Conservation (phyloP, 805 yeast species). For the Ogataea methanolica region DNA sequence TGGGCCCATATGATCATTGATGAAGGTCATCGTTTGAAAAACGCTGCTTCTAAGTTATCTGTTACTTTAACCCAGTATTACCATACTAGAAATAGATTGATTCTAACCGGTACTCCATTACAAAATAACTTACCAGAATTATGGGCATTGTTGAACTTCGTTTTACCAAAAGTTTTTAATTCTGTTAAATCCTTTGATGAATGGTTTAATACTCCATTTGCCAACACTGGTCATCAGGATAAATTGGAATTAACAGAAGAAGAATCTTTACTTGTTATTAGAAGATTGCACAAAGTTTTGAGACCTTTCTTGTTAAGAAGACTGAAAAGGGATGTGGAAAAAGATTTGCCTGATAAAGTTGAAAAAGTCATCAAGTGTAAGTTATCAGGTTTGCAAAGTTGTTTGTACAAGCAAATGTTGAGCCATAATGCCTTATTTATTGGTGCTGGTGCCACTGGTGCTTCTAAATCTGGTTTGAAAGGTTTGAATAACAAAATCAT, state of each 20-base stretch:
- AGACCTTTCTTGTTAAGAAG: conserved; percentile 82
- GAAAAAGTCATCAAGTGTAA: conserved; percentile 81
- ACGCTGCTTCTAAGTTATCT: conserved; percentile 69
- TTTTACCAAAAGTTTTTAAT: conserved; percentile 77
- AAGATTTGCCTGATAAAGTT: conserved; percentile 78
- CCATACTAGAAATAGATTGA: conserved; percentile 70
- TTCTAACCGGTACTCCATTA: conserved; percentile 84
- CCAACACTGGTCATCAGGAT: conserved; percentile 79
- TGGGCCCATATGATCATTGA: conserved; percentile 89
- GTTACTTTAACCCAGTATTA: conserved; percentile 67
- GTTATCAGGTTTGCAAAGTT: conserved; percentile 65
- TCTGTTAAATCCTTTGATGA: conserved; percentile 84
- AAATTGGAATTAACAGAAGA: conserved; percentile 79
- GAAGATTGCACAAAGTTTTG: conserved; percentile 82
- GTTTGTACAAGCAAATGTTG: conserved; percentile 73
- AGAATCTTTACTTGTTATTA: conserved; percentile 74
- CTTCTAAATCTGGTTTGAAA: conserved; percentile 61
- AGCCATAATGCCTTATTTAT: conserved; percentile 64
- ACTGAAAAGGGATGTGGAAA: conserved; percentile 82
- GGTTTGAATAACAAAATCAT: conserved; percentile 79
- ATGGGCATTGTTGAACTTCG: conserved; percentile 81
- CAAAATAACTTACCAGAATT: conserved; percentile 82
- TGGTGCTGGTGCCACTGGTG: conserved; percentile 54
- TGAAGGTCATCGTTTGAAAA: conserved; percentile 89
- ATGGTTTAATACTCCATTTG: conserved; percentile 88